Conservation (phyloP, 192 early-diverging fungal species). For the Endogone sp. region DNA sequence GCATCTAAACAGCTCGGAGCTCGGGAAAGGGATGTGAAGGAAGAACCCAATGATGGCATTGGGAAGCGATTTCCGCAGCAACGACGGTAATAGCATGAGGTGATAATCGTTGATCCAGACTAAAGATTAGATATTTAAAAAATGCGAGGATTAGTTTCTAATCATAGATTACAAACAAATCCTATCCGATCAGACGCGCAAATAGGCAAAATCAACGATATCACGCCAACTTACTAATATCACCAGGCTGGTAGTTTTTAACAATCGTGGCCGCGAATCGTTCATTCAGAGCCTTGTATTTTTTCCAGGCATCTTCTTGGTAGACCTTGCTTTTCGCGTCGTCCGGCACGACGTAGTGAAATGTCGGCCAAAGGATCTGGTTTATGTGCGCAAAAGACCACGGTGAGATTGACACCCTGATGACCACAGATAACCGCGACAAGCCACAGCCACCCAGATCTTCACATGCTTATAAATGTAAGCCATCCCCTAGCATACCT, state of each 20-base stretch:
- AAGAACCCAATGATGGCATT: slow-evolving; percentile 93
- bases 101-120: slow-evolving; percentile 99
- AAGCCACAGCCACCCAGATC: too few species aligned
- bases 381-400: slow-evolving; percentile 3
- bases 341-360: slow-evolving; percentile 93
- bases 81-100: slow-evolving; percentile 85
- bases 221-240: slow-evolving; percentile 63
- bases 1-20: slow-evolving; percentile 92
- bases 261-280: slow-evolving; percentile 81
- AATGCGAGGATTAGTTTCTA: too few species aligned
- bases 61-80: slow-evolving; percentile 82
- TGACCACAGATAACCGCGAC: slow-evolving; percentile 2
- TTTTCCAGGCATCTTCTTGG: slow-evolving; percentile 78
- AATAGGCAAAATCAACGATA: not conserved
- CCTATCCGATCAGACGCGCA: too few species aligned
- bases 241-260: slow-evolving; percentile 71
- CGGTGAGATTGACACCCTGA: slow-evolving; percentile 1
- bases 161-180: too few species aligned
- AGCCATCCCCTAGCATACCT: too few species aligned
- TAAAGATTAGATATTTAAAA: slow-evolving; percentile 10
- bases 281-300: slow-evolving; percentile 80
- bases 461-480: too few species aligned
- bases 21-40: slow-evolving; percentile 95
- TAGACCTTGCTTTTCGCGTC: slow-evolving; percentile 77
- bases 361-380: slow-evolving; percentile 93